Evolutionary conservation across 495 filamentous ascomycete species (phyloP), one percentile per base, ranked within the genome.

Genomic region (Trichoderma asperelloides): DNA sequence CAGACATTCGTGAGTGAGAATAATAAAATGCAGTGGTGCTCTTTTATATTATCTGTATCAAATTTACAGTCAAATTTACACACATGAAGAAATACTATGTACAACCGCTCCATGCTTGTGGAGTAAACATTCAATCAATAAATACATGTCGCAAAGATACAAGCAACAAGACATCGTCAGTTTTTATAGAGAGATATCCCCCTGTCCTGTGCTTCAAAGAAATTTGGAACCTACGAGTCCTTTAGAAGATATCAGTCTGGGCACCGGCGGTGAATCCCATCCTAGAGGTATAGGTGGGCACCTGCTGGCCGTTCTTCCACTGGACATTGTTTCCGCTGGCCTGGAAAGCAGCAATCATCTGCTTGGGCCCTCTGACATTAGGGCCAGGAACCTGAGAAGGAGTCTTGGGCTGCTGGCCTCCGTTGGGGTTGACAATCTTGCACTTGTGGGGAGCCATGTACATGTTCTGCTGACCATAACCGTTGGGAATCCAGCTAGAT

Each of bases 291-390:
- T 60, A 60, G n/a, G 55, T 60, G 23, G 55, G 55, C 23, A 60
- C 55, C 25, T 60, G 12, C 27, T 60, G 55, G 11, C 55, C 55
- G 13, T 13, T 13, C 55, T 60, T 60, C 23, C 55, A 60, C 8
- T 60, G 8, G 23, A 60, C 55, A 12, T 60, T 60, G 55, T 60
- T 60, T 30, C 55, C 55, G 11, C n/a, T 30, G 8, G 55, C 23
- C 55, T 30, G 55, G 23, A 60, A 60, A 60, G 55, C 55, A 30
- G 55, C 55, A 60, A 60, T 60, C 55, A 60, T 60, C 25, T 60
- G 55, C 25, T 60, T 60, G 55, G 55, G 55, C 13, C 55, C 55
- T 13, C 27, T 60, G 11, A 30, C 55, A 18, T 30, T 30, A 7
- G 25, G 55, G 0, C 55, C 55, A 9, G 55, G 55, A 8, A 60